These are phyloP conservation scores for Botrytis pseudocinerea DNA, from an alignment of 2,329 filamentous ascomycete genomes.

Conservation along the genomic window DNA sequence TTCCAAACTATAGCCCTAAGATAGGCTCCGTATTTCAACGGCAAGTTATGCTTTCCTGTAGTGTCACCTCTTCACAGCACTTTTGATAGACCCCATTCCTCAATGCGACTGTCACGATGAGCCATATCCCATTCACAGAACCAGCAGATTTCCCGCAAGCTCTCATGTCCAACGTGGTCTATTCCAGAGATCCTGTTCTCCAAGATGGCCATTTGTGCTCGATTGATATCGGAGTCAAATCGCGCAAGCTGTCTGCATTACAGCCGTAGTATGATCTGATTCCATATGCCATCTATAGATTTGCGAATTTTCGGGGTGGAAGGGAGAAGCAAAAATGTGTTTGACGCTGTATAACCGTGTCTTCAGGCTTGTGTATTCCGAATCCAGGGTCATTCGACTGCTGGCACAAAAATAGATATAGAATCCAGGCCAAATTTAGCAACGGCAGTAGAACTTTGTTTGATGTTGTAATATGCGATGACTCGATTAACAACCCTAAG, in stretches of 20 bases:
- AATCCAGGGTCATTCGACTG: neutral
- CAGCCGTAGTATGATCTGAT: neutral
- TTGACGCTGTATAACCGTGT: neutral
- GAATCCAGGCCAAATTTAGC: neutral
- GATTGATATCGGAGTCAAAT: too few species aligned
- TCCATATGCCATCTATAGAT: too few species aligned
- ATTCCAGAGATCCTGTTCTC: too few species aligned
- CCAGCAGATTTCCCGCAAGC: too few species aligned
- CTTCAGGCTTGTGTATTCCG: neutral
- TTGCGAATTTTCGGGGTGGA: neutral
- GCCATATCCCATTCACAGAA: too few species aligned
- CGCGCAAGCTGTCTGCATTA: neutral
- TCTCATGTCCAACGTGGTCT: too few species aligned
- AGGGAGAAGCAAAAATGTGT: accelerated
- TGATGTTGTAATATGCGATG: neutral
- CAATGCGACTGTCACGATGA: too few species aligned
- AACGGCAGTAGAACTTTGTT: neutral
- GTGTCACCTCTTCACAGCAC: too few species aligned
- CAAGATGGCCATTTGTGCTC: too few species aligned
- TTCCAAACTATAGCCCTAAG: neutral
- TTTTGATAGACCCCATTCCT: too few species aligned
- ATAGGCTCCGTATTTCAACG: too few species aligned
- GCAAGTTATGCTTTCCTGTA: neutral
- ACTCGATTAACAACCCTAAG: neutral
- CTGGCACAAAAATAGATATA: neutral